These are phyloP conservation scores for Globisporangium alternatum DNA, from an alignment of 352 stramenopile genomes.

Conservation along the genomic window DNA sequence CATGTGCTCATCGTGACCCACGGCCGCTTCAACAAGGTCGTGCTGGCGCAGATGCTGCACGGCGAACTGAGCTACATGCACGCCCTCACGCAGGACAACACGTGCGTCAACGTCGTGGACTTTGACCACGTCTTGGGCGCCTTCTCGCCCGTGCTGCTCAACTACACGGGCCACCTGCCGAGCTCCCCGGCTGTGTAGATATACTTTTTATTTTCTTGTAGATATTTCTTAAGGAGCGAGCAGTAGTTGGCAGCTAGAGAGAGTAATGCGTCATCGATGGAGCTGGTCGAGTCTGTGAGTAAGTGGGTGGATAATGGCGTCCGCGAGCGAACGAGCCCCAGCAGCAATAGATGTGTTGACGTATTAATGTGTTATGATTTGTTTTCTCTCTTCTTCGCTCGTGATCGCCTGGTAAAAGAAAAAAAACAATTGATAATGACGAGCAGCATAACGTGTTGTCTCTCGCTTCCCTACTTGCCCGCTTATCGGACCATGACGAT, in stretches of 20 bases:
- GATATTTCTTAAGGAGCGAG: slow-evolving; percentile 6
- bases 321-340: neutral
- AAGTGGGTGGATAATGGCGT: neutral
- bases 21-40: slow-evolving; percentile 84
- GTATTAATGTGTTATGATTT: slow-evolving; percentile 12
- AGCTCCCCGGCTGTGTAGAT: slow-evolving; percentile 28
- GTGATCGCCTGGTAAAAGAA: neutral
- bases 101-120: slow-evolving; percentile 85
- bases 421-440: neutral
- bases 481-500: slow-evolving; percentile 95
- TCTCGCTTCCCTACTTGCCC: neutral
- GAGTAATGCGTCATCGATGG: neutral
- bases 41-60: slow-evolving; percentile 68
- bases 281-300: neutral
- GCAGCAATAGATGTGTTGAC: slow-evolving; percentile 16
- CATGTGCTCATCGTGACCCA: slow-evolving; percentile 80
- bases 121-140: slow-evolving; percentile 54
- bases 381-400: neutral
- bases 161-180: slow-evolving; percentile 63
- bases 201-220: neutral
- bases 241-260: neutral
- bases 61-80: slow-evolving; percentile 58
- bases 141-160: slow-evolving; percentile 64
- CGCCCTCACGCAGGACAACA: slow-evolving; percentile 77
- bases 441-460: neutral